phyloP scores from a whole-genome alignment of 2,329 filamentous ascomycete genomes.

The Ceratocystis ficicola region DNA sequence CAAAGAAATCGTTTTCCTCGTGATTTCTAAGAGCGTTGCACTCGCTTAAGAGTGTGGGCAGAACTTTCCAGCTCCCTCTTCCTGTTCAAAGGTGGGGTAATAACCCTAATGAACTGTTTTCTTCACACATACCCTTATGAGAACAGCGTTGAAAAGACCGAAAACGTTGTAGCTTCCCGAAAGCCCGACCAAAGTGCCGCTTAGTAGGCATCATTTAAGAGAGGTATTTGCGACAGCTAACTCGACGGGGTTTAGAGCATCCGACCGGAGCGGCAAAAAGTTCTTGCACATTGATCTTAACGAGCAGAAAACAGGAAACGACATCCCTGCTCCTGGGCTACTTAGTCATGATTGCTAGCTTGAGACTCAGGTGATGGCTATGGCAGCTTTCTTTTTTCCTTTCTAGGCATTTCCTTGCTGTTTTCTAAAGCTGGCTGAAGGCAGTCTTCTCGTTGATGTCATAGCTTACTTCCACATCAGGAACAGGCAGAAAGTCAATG shows the following conservation, averaged over 20 bases:
- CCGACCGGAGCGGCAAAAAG: background rate
- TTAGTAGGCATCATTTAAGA: background rate
- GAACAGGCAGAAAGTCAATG: background rate
- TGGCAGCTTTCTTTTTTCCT: background rate
- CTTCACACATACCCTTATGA: background rate
- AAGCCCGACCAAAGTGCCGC: too few species aligned
- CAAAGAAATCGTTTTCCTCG: background rate
- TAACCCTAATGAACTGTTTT: background rate
- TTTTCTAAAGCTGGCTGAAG: background rate
- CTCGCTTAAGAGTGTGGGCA: slow-evolving; percentile 3
- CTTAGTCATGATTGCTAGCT: background rate
- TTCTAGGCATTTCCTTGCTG: background rate
- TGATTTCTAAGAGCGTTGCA: slow-evolving; percentile 12
- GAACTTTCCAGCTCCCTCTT: background rate
- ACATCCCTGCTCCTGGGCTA: background rate
- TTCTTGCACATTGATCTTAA: background rate
- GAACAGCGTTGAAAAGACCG: background rate
- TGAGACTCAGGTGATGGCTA: background rate
- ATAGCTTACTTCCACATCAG: background rate
- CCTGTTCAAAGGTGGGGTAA: background rate
- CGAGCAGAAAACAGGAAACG: background rate
- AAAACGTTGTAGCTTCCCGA: too few species aligned
- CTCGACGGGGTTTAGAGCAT: background rate
- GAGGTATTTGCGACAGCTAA: background rate
- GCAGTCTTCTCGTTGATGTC: background rate